phyloP scores from a whole-genome alignment of 1,284 basidiomycete species.

The Abortiporus biennis region DNA sequence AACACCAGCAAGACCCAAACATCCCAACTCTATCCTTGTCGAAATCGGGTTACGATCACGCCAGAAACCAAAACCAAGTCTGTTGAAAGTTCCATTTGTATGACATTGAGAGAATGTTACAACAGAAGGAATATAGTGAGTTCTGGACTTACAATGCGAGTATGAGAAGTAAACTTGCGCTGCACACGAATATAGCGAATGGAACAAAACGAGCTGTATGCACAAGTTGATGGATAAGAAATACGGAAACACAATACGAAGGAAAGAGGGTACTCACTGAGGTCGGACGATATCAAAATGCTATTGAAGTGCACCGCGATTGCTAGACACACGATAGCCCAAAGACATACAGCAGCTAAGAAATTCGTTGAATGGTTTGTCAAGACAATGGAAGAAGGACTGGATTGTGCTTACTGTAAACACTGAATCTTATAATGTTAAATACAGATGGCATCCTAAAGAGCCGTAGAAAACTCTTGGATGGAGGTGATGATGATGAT shows the following conservation, averaged over 20 bases:
- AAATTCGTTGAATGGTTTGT: conserved; percentile 1
- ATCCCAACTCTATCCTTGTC: conserved; percentile 69
- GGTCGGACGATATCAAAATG: conserved; percentile 65
- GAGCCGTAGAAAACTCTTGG: no score
- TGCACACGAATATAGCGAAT: conserved; percentile 74
- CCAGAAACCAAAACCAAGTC: conserved; percentile 57
- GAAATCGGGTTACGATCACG: conserved; percentile 67
- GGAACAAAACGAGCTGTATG: conserved; percentile 73
- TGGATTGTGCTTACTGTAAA: conserved; percentile 47
- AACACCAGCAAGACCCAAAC: conserved; percentile 62
- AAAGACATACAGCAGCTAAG: conserved; percentile 56
- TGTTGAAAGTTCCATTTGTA: conserved; percentile 24
- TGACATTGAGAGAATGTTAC: no score
- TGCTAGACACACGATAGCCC: conserved; percentile 68
- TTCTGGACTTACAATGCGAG: conserved; percentile 55
- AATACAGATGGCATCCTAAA: conserved; percentile 49
- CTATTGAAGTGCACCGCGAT: conserved; percentile 71
- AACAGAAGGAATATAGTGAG: no score
- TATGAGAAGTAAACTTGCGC: conserved; percentile 60
- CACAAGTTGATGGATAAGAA: conserved; percentile 1
- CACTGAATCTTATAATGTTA: conserved; percentile 54
- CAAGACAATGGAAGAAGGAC: neutral
- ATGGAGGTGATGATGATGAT: no score
- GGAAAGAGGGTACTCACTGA: conserved; percentile 47
- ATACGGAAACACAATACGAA: neutral